Evolutionary conservation across 306 rosid genomes (phyloP).

Genomic region (Vigna mungo): DNA sequence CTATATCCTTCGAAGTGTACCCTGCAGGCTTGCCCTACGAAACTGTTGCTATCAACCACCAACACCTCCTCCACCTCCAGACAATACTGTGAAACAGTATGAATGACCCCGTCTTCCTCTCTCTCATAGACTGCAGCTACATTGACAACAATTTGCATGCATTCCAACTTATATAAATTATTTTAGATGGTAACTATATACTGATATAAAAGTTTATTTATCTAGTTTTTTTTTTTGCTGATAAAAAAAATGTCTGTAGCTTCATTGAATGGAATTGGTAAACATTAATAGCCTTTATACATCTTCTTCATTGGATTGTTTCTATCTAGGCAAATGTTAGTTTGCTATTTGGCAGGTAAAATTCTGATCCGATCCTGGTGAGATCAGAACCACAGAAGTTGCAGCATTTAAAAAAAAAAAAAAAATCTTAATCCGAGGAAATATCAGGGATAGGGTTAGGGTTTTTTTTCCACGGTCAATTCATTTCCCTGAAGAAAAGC

Average conservation of each 20-base stretch:
- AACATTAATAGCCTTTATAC: background rate
- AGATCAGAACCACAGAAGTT: conserved; percentile 48
- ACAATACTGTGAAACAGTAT: conserved; percentile 57
- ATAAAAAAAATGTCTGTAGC: background rate
- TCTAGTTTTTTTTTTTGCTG: background rate
- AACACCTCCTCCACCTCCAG: conserved; percentile 53
- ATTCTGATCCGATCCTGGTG: conserved; percentile 48
- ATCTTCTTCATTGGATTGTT: conserved; percentile 17
- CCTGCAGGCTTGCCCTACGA: conserved; percentile 44
- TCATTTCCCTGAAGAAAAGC: conserved; percentile 28
- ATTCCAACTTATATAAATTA: conserved; percentile 29
- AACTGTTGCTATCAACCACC: conserved; percentile 53
- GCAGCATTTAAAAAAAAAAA: conserved; percentile 26
- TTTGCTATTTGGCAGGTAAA: conserved; percentile 43
- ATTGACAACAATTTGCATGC: conserved; percentile 54
- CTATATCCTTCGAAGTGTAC: conserved; percentile 31
- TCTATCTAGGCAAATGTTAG: conserved; percentile 38
- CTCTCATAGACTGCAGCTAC: conserved; percentile 47
- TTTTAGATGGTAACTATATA: background rate
- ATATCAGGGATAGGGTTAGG: conserved; percentile 45
- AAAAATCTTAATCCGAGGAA: conserved; percentile 23
- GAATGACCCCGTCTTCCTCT: conserved; percentile 37
- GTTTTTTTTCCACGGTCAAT: conserved; percentile 20
- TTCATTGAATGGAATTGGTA: conserved; percentile 26
- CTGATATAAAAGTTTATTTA: background rate